Evolutionary conservation across 768 basidiomycete species (phyloP).

Genomic region (Russula sp.): DNA sequence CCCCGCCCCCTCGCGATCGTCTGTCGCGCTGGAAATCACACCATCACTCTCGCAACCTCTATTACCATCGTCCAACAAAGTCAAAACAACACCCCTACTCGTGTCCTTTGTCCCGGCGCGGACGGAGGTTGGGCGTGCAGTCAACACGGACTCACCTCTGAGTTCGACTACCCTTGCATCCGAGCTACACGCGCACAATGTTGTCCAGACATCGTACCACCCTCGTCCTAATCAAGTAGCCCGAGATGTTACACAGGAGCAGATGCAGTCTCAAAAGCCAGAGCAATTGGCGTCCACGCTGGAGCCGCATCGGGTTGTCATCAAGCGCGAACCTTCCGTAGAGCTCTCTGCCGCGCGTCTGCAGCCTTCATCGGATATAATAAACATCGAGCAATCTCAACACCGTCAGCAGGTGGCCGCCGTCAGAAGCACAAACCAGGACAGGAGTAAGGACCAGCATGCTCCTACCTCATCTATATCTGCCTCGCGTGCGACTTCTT

Average conservation of each 20-base stretch:
- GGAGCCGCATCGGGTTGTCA: neutral
- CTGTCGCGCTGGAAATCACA: neutral
- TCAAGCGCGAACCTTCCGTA: slow-evolving; percentile 11
- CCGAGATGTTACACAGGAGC: neutral
- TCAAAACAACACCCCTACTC: neutral
- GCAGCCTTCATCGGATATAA: neutral
- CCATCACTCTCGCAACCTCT: neutral
- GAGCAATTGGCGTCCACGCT: neutral
- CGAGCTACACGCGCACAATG: slow-evolving; percentile 4
- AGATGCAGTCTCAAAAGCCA: neutral
- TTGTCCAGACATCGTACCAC: neutral
- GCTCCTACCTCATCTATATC: neutral
- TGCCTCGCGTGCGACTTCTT: neutral
- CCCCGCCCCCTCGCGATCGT: neutral
- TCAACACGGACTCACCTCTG: slow-evolving; percentile 15
- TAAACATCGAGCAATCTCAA: neutral
- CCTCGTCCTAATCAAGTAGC: neutral
- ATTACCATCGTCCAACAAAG: neutral
- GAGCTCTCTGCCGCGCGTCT: neutral
- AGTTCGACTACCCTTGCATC: slow-evolving; percentile 18
- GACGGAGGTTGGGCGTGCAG: slow-evolving; percentile 15
- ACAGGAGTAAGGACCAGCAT: neutral
- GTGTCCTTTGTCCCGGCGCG: slow-evolving; percentile 13
- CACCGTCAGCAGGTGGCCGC: neutral
- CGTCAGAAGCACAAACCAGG: neutral